Evolutionary conservation across 495 filamentous ascomycete species (phyloP).

Genomic region (Podospora sp.): DNA sequence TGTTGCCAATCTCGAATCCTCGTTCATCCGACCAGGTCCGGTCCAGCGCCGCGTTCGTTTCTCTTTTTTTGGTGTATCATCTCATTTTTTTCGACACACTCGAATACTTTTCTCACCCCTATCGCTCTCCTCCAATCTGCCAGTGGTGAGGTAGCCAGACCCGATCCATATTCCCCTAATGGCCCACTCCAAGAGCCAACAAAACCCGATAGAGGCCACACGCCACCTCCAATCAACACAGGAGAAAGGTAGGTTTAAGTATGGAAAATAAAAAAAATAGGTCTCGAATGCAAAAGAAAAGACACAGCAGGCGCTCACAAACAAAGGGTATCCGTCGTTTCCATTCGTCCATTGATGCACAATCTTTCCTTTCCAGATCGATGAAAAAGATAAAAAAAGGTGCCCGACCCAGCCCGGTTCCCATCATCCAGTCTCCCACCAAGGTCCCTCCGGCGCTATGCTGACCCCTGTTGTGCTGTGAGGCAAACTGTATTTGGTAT

Average conservation of each 20-base stretch:
- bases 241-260: neutral
- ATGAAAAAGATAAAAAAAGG: constrained; percentile 13
- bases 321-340: constrained; percentile 29
- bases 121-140: neutral
- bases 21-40: neutral
- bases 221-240: neutral
- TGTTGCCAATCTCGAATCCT: neutral
- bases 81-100: constrained; percentile 11
- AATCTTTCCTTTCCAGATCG: constrained; percentile 26
- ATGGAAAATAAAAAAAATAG: neutral
- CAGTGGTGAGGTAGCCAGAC: constrained; percentile 20
- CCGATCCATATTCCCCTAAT: constrained; percentile 17
- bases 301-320: constrained; percentile 15
- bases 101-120: neutral
- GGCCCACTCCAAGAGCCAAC: constrained; percentile 1
- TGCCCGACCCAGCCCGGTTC: constrained; percentile 9
- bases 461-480: constrained; percentile 37
- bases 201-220: neutral
- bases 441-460: constrained; percentile 29
- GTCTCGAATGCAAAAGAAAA: constrained; percentile 9
- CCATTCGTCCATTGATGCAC: constrained; percentile 21
- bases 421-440: constrained; percentile 18
- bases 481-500: constrained; percentile 41
- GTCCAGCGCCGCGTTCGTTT: neutral
- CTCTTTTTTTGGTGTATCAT: constrained; percentile 10